Evolutionary conservation across 1,284 basidiomycete genomes (phyloP), one percentile per base, ranked within the genome.

Genomic region (Papiliotrema nemorosa): DNA sequence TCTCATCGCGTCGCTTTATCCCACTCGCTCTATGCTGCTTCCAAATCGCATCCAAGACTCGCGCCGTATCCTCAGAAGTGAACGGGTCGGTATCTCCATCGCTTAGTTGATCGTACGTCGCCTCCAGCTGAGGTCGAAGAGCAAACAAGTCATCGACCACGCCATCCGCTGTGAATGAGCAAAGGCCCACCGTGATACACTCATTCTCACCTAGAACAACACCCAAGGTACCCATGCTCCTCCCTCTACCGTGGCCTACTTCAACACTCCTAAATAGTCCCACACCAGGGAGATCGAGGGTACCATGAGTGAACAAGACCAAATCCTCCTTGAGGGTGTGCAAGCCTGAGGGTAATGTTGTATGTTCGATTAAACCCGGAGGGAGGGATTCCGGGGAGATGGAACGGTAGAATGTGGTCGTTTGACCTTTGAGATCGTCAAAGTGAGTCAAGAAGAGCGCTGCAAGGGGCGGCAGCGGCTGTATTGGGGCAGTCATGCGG

Each of bases 401-500:
- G n/a, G 34, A 10, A 35, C n/a, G 35, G 52, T 67, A 73, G 56
- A 62, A 71, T 0, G 60, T 38, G 2, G 64, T 60, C 5, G 62
- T 61, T 44, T 73, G 70, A 3, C 70, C 70, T 41, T 65, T 69
- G 50, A 66, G 64, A 49, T 73, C 70, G 55, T 73, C 63, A 41
- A 73, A 73, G 44, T 73, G 63, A 3, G 69, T 67, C 21, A 73
- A 52, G 50, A 71, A 71, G 34, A 73, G 58, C 1, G 64, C 66
- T 10, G 68, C 63, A 16, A 69, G 48, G 0, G 70, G 65, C 7
- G 69, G 69, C 24, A 70, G 52, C 16, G 54, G 14, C 22, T 16
- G 22, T 10, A 42, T 10, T 5, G 38, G 12, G 9, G 18, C n/a
- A 21, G 21, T 22, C 38, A 22, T 5, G 20, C 20, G 5, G 21